phyloP scores from a whole-genome alignment of 345 rosid genomes.

The Sonneratia alba region DNA sequence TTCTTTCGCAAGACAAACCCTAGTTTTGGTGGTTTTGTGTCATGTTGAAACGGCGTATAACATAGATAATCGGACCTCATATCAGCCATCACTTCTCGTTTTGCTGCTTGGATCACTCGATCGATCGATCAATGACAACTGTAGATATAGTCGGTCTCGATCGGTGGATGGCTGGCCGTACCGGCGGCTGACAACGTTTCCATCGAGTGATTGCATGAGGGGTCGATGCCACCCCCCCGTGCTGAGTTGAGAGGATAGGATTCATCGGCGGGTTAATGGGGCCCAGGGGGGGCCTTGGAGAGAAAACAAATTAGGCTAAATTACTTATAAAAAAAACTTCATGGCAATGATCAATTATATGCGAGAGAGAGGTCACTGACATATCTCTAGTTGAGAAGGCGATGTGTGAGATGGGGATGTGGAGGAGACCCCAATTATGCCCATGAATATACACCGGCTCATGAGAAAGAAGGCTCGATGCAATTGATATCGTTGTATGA shows the following conservation, averaged over 20 bases:
- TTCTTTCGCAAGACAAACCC: too few relatives aligned
- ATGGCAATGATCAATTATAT: not conserved
- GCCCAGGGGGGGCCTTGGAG: not conserved
- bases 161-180: not conserved
- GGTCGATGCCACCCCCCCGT: not conserved
- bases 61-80: too few relatives aligned
- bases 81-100: too few relatives aligned
- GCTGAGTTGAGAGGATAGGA: constrained; percentile 1
- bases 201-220: not conserved
- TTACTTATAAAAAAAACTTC: not conserved
- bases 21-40: too few relatives aligned
- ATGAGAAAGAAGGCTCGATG: too few relatives aligned
- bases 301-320: not conserved
- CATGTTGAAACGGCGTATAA: too few relatives aligned
- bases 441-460: too few relatives aligned
- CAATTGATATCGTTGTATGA: too few relatives aligned
- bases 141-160: not conserved
- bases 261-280: not conserved
- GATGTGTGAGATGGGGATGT: not conserved
- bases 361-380: not conserved
- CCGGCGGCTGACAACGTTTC: not conserved
- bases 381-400: not conserved
- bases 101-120: not conserved
- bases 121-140: not conserved
- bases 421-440: not conserved